A percentile compares a stretch with the other conserved stretches of the same genome.
These are phyloP conservation scores for Leishmania gerbilli DNA, from an alignment of 208 protist species.

Conservation along the genomic window DNA sequence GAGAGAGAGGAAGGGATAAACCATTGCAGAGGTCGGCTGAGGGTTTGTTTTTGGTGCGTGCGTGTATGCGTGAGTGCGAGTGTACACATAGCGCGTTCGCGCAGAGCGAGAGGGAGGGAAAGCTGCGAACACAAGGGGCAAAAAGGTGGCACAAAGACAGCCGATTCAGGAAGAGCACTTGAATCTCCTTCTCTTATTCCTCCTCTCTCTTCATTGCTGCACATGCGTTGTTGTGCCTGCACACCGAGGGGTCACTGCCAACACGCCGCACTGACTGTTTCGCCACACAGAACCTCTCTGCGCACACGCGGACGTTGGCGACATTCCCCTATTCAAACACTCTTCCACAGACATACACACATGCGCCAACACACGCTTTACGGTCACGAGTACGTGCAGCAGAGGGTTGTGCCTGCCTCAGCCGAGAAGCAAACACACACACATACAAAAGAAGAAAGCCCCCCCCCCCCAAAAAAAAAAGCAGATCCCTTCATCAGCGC, in stretches of 20 bases:
- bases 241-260: not conserved
- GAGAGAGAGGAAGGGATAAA: no score
- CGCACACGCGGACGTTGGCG: not conserved
- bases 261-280: not conserved
- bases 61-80: not conserved
- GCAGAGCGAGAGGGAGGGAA: not conserved
- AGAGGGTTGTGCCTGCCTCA: no score
- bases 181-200: not conserved
- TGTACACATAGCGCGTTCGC: not conserved
- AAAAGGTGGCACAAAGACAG: not conserved
- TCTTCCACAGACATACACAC: not conserved
- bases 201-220: not conserved
- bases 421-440: not conserved
- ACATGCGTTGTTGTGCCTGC: not conserved
- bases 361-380: no score
- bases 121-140: not conserved
- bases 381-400: no score
- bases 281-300: not conserved
- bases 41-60: no score
- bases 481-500: no score
- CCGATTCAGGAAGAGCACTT: not conserved
- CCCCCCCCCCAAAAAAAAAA: no score
- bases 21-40: no score
- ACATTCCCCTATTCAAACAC: not conserved
- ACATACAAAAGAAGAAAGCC: no score